Conservation (phyloP, 106 monocot species). For the Platanthera zijinensis region DNA sequence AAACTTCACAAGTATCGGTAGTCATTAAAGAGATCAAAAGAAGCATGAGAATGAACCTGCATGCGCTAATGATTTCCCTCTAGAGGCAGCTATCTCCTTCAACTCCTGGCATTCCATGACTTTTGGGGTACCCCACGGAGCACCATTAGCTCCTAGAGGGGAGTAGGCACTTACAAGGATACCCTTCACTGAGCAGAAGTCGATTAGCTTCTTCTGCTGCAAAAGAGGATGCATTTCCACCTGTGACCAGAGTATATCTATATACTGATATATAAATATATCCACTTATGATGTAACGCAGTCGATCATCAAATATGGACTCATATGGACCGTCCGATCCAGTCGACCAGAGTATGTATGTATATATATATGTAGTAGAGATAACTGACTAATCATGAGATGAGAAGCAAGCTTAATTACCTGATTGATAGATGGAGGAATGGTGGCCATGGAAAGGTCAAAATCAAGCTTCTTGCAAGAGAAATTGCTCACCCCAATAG, state of each 20-base stretch:
- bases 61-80: conserved; percentile 37
- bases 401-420: conserved; percentile 1
- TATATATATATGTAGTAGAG: too few species aligned
- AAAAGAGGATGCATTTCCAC: conserved; percentile 44
- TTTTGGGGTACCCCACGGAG: not conserved
- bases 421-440: conserved; percentile 36
- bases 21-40: not conserved
- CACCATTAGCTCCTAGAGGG: conserved; percentile 26
- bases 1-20: too few species aligned
- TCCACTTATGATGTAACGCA: too few species aligned
- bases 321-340: too few species aligned
- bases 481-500: conserved; percentile 54
- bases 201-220: conserved; percentile 39
- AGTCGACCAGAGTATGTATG: too few species aligned
- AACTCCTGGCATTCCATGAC: conserved; percentile 15
- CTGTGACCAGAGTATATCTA: too few species aligned
- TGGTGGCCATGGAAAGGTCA: conserved; percentile 16
- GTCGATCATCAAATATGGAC: too few species aligned
- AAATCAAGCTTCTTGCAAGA: conserved; percentile 20
- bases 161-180: conserved; percentile 44
- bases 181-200: conserved; percentile 31
- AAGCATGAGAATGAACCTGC: conserved; percentile 12
- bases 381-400: too few species aligned
- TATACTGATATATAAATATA: too few species aligned
- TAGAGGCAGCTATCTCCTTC: conserved; percentile 28